Conservation (phyloP, 2,329 filamentous ascomycete genomes). For the Xylariaceae sp. region DNA sequence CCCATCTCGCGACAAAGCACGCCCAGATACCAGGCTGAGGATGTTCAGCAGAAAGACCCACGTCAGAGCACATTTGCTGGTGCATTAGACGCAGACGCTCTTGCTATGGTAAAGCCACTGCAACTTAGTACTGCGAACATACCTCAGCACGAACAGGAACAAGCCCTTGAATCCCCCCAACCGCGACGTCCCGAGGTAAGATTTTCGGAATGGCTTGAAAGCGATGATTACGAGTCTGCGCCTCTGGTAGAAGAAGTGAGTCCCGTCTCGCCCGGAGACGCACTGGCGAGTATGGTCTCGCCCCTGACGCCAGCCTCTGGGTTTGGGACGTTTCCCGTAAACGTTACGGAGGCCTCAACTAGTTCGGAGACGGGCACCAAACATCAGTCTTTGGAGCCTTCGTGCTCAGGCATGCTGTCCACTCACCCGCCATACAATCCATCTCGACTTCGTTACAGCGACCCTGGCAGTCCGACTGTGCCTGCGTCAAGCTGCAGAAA, state of each 20-base stretch:
- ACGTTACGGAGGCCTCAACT: too few species aligned
- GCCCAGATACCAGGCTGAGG: neutral
- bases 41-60: neutral
- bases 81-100: conserved; percentile 13
- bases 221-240: conserved; percentile 4
- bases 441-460: conserved; percentile 23
- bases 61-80: conserved; percentile 5
- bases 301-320: too few species aligned
- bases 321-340: too few species aligned
- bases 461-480: conserved; percentile 23
- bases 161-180: conserved; percentile 20
- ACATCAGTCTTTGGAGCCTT: neutral
- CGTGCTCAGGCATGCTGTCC: neutral
- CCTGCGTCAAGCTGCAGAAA: conserved; percentile 11
- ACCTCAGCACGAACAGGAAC: conserved; percentile 7
- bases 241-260: too few species aligned
- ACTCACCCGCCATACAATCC: conserved; percentile 12
- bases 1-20: neutral
- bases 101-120: conserved; percentile 14
- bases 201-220: conserved; percentile 13
- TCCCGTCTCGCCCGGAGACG: too few species aligned
- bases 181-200: conserved; percentile 19
- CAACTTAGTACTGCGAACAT: conserved; percentile 5
- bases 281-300: too few species aligned
- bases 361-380: neutral